Conservation (phyloP, 2,329 filamentous ascomycete species). For the Aspergillus candidus region DNA sequence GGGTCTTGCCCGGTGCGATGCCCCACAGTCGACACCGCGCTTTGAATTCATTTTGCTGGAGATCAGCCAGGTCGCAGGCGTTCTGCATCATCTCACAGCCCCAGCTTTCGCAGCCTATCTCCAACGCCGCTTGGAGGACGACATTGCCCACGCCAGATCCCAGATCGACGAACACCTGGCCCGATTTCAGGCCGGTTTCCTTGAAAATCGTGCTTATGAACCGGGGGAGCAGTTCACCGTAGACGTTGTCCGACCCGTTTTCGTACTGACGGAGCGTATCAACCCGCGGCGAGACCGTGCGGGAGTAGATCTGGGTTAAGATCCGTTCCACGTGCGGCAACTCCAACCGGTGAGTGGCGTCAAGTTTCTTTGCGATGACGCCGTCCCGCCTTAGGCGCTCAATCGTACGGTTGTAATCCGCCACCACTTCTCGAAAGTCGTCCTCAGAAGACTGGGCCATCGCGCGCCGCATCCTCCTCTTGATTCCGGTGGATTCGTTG, state of each 20-base stretch:
- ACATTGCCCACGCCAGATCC: constrained; percentile 96
- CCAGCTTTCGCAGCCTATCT: constrained; percentile 91
- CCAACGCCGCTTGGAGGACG: constrained; percentile 84
- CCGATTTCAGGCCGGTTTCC: constrained; percentile 69
- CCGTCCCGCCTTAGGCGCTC: constrained; percentile 61
- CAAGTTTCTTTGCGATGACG: constrained; percentile 65
- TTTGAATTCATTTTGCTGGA: constrained; percentile 75
- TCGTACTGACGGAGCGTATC: constrained; percentile 79
- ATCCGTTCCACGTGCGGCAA: constrained; percentile 72
- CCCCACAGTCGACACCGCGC: constrained; percentile 89
- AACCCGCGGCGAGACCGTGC: constrained; percentile 84
- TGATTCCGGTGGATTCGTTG: constrained; percentile 66
- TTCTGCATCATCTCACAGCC: constrained; percentile 96
- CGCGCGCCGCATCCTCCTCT: constrained; percentile 70
- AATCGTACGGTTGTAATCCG: constrained; percentile 71
- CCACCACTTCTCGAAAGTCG: constrained; percentile 67
- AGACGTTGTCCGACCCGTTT: constrained; percentile 87
- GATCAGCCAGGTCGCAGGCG: constrained; percentile 72
- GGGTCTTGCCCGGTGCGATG: constrained; percentile 69
- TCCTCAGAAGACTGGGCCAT: constrained; percentile 60
- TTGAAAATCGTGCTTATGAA: constrained; percentile 80
- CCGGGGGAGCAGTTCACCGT: constrained; percentile 81
- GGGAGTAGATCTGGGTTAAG: constrained; percentile 80
- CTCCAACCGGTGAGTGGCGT: constrained; percentile 62
- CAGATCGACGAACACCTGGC: constrained; percentile 86